A percentile compares a stretch with the other conserved stretches of the same genome.
phyloP scores from a whole-genome alignment of 169 alveolate genomes.

The Eimeria acervulina region DNA sequence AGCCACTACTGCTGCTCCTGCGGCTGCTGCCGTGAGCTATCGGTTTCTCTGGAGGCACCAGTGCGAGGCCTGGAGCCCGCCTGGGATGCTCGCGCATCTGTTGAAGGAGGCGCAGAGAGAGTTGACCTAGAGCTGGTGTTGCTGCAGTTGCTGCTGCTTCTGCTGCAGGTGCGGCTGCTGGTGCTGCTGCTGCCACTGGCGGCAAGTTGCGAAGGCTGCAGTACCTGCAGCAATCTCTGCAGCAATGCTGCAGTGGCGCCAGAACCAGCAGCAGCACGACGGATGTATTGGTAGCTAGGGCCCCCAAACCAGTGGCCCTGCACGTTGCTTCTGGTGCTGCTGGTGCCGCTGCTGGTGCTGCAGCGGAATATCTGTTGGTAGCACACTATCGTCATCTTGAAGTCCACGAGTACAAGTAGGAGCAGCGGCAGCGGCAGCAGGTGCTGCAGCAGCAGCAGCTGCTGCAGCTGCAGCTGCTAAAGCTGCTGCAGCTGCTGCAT shows the following conservation, averaged over 20 bases:
- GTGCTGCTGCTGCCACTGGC: not conserved
- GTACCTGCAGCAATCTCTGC: slow-evolving; percentile 21
- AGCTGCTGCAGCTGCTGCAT: slow-evolving; percentile 49
- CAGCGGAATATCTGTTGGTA: slow-evolving; percentile 17
- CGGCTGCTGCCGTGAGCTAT: not conserved
- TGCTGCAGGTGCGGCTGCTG: not conserved
- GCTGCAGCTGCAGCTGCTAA: not conserved
- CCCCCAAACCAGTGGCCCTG: slow-evolving; percentile 27
- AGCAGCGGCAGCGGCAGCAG: not conserved
- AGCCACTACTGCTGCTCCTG: not conserved
- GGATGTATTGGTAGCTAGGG: slow-evolving; percentile 40
- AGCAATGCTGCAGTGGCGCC: not conserved
- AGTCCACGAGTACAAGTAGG: slow-evolving; percentile 11
- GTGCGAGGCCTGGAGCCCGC: slow-evolving; percentile 4
- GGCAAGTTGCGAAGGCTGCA: slow-evolving; percentile 31
- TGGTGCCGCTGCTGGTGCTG: slow-evolving; percentile 38
- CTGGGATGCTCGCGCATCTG: not conserved
- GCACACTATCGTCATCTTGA: slow-evolving; percentile 12
- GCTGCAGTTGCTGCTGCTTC: not conserved
- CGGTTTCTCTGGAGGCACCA: not conserved
- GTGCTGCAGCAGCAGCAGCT: not conserved
- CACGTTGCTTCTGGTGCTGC: slow-evolving; percentile 33
- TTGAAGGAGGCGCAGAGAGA: slow-evolving; percentile 16
- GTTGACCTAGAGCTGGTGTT: not conserved
- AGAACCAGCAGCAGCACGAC: slow-evolving; percentile 11